phyloP scores from a whole-genome alignment of 1,284 basidiomycete species.

The Albatrellus sp. region DNA sequence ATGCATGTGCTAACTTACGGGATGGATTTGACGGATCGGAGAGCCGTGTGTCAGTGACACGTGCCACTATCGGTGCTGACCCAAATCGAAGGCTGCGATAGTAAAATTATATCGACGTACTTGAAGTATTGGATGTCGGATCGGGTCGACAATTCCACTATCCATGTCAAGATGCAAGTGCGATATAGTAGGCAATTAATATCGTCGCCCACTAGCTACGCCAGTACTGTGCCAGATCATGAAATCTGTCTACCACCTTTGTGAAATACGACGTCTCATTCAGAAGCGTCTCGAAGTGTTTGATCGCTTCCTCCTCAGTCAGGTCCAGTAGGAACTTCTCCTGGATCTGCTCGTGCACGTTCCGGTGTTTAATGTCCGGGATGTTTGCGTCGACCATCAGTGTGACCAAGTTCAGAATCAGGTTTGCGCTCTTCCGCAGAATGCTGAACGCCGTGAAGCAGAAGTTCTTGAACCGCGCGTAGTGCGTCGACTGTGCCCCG shows the following conservation, averaged over 20 bases:
- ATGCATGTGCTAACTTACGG: too few relatives aligned
- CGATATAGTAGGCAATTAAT: too few relatives aligned
- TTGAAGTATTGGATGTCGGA: too few relatives aligned
- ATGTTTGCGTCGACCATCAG: conserved; percentile 99
- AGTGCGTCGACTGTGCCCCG: conserved; percentile 84
- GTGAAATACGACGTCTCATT: conserved; percentile 95
- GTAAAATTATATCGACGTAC: too few relatives aligned
- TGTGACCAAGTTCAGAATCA: conserved; percentile 92
- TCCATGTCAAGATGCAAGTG: too few relatives aligned
- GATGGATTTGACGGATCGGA: too few relatives aligned
- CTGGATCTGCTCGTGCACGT: conserved; percentile 79
- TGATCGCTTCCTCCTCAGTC: conserved; percentile 93
- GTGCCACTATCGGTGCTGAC: too few relatives aligned
- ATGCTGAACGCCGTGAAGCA: conserved; percentile 96
- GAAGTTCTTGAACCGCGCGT: conserved; percentile 89
- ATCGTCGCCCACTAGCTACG: conserved; percentile 6
- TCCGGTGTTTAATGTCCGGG: conserved; percentile 91
- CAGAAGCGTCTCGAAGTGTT: conserved; percentile 87
- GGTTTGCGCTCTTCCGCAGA: conserved; percentile 93
- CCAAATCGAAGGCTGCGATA: too few relatives aligned
- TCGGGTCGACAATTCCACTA: too few relatives aligned
- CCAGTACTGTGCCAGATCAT: conserved; percentile 81
- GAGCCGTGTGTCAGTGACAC: too few relatives aligned
- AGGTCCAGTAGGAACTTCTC: conserved; percentile 95
- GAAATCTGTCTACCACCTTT: conserved; percentile 85